phyloP scores from a whole-genome alignment of 331 rosid species.

The Stylosanthes scabra region DNA sequence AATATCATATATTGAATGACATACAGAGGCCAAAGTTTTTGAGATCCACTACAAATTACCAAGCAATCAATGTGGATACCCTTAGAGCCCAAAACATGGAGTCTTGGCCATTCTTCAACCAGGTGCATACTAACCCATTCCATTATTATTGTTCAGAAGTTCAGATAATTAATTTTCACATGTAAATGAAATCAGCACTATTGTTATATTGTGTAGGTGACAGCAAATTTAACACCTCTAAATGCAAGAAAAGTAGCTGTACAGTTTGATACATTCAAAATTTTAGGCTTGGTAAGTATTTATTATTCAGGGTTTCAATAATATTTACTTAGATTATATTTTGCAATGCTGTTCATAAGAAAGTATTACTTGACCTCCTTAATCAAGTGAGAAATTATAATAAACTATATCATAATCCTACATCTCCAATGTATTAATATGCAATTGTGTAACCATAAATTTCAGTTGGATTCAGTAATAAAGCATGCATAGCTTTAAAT shows the following conservation, averaged over 20 bases:
- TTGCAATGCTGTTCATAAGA: neutral
- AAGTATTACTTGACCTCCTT: neutral
- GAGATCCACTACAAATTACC: conserved; percentile 56
- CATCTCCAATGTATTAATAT: conserved; percentile 3
- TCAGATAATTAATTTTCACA: conserved; percentile 19
- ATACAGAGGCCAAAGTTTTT: conserved; percentile 67
- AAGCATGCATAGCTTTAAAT: neutral
- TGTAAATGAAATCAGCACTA: conserved; percentile 3
- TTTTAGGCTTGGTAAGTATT: conserved; percentile 59
- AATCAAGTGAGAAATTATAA: conserved; percentile 3
- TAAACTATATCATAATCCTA: neutral
- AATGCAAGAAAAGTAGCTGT: conserved; percentile 85
- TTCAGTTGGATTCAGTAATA: conserved; percentile 20
- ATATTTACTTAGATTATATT: conserved; percentile 5
- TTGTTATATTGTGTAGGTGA: conserved; percentile 56
- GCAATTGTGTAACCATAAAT: neutral
- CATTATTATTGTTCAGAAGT: conserved; percentile 8
- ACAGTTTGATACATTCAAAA: conserved; percentile 74
- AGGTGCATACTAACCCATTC: conserved; percentile 33
- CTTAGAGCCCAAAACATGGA: conserved; percentile 64
- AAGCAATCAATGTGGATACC: conserved; percentile 54
- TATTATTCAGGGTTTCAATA: conserved; percentile 19
- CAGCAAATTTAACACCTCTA: conserved; percentile 83
- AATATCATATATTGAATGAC: conserved; percentile 17
- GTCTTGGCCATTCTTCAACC: conserved; percentile 64